Percentiles rank a stretch among this genome's conserved stretches.
phyloP scores from a whole-genome alignment of 768 basidiomycete genomes.

The Phaeotremella skinneri region DNA sequence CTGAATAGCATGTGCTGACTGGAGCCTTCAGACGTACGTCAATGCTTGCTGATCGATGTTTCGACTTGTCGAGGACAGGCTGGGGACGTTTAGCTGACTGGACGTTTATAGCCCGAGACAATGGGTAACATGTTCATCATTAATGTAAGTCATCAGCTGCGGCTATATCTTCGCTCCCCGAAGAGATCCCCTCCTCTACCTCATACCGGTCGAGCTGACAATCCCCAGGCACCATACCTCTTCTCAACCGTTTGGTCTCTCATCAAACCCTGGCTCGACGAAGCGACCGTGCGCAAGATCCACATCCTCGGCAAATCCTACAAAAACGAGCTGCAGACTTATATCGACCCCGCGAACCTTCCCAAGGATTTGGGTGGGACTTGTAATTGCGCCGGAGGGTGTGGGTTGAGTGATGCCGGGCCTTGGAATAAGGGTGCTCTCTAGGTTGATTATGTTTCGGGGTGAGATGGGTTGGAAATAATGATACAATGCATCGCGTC shows the following conservation, averaged over 20 bases:
- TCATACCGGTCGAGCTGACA: neutral
- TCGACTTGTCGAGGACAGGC: neutral
- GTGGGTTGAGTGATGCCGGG: slow-evolving; percentile 82
- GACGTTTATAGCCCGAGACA: slow-evolving; percentile 48
- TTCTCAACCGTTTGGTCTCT: slow-evolving; percentile 84
- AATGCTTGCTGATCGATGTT: neutral
- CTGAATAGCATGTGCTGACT: too few relatives aligned
- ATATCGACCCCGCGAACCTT: slow-evolving; percentile 79
- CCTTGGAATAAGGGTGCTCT: slow-evolving; percentile 67
- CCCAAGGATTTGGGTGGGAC: slow-evolving; percentile 80
- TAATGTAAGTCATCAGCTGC: slow-evolving; percentile 58
- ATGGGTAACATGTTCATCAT: slow-evolving; percentile 99
- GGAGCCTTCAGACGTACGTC: neutral
- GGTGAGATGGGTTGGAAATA: too few relatives aligned
- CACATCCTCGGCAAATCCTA: slow-evolving; percentile 77
- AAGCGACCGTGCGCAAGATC: slow-evolving; percentile 92
- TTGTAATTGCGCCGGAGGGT: slow-evolving; percentile 75
- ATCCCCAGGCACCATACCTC: slow-evolving; percentile 67
- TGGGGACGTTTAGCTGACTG: neutral
- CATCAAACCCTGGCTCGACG: slow-evolving; percentile 91
- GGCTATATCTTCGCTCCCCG: neutral
- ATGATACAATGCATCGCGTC: too few relatives aligned
- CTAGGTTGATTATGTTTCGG: too few relatives aligned
- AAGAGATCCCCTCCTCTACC: neutral
- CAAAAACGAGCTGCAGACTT: slow-evolving; percentile 70